A percentile compares a stretch with the other conserved stretches of the same genome.
Conservation (phyloP, 441 rosid species). For the Capsella rubella region DNA sequence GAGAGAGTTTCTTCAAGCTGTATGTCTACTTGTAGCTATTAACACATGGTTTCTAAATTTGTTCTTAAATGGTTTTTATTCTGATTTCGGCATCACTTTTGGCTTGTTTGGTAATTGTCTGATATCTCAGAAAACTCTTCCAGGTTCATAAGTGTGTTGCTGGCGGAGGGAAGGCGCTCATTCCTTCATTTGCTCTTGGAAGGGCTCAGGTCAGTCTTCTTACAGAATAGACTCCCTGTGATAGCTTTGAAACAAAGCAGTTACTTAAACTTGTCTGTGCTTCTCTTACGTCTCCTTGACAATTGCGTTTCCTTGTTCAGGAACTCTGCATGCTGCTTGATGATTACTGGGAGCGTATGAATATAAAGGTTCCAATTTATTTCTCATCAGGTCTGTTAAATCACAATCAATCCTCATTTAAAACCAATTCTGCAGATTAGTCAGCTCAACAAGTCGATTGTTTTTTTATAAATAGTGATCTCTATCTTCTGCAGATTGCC, state of each 20-base stretch:
- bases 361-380: conserved; percentile 88
- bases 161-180: conserved; percentile 95
- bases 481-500: conserved; percentile 16
- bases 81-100: not conserved
- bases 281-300: conserved; percentile 25
- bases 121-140: conserved; percentile 21
- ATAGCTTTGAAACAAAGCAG: not conserved
- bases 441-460: not conserved
- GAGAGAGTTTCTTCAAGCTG: conserved; percentile 95
- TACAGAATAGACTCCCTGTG: not conserved
- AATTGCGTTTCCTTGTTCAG: conserved; percentile 46
- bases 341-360: conserved; percentile 98
- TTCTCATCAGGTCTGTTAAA: conserved; percentile 86
- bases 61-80: not conserved
- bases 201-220: conserved; percentile 83
- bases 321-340: conserved; percentile 94
- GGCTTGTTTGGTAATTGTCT: conserved; percentile 6
- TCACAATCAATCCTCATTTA: conserved; percentile 13
- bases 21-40: conserved; percentile 52
- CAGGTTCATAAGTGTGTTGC: conserved; percentile 95
- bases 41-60: conserved; percentile 5
- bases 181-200: conserved; percentile 98
- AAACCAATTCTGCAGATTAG: not conserved
- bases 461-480: conserved; percentile 6
- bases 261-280: conserved; percentile 6